Conservation (phyloP, 176 grass and related monocot genomes). For the Aechmea fasciata region DNA sequence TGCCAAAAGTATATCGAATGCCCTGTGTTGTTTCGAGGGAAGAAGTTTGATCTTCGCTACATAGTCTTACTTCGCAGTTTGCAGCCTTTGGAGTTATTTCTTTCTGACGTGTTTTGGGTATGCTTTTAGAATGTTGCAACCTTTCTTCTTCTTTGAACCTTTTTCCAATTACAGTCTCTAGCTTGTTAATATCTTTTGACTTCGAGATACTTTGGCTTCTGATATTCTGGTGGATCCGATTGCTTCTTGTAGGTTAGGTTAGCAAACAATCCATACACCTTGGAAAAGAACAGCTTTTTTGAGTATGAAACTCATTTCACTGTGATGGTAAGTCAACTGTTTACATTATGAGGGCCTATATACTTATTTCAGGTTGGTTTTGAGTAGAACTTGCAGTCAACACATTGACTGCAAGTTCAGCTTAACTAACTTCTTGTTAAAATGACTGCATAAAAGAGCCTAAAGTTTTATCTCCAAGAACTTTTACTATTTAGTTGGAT, state of each 20-base stretch:
- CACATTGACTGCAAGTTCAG: too few relatives aligned
- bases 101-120: slow-evolving; percentile 92
- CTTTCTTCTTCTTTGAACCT: background rate
- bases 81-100: slow-evolving; percentile 79
- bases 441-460: background rate
- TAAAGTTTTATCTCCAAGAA: background rate
- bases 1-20: slow-evolving; percentile 94
- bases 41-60: slow-evolving; percentile 91
- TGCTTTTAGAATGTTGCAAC: slow-evolving; percentile 15
- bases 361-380: slow-evolving; percentile 13
- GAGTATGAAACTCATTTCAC: slow-evolving; percentile 99
- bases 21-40: slow-evolving; percentile 72
- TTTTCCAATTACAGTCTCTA: slow-evolving; percentile 3
- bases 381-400: background rate
- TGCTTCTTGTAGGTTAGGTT: slow-evolving; percentile 60
- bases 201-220: slow-evolving; percentile 7
- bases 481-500: too few relatives aligned
- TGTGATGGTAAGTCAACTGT: slow-evolving; percentile 64
- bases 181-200: slow-evolving; percentile 8
- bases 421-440: background rate
- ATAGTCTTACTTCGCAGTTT: slow-evolving; percentile 84
- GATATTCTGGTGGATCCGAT: slow-evolving; percentile 22
- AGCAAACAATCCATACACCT: slow-evolving; percentile 85
- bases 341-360: background rate
- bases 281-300: slow-evolving; percentile 87